A percentile compares a stretch with the other conserved stretches of the same genome.
Evolutionary conservation across 345 rosid species (phyloP).

Genomic region (Sisymbrium irio): DNA sequence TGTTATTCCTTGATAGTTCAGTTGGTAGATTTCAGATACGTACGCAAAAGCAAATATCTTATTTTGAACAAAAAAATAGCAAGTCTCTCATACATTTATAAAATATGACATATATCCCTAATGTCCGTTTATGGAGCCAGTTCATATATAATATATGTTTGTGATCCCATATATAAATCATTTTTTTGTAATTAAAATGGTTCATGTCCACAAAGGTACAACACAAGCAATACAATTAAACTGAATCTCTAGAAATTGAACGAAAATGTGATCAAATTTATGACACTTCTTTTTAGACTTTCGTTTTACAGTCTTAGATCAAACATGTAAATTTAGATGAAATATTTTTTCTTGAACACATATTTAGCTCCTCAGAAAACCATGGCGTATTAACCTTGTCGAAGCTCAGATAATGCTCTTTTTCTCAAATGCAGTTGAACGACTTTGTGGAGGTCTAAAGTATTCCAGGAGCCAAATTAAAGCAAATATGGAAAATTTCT

Average conservation of each 20-base stretch:
- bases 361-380: background rate
- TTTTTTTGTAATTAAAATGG: too few species aligned
- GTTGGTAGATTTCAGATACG: background rate
- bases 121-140: background rate
- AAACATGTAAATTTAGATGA: background rate
- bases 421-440: background rate
- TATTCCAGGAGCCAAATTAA: background rate
- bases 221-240: too few species aligned
- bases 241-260: too few species aligned
- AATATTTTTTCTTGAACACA: background rate
- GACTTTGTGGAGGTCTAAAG: background rate
- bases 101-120: background rate
- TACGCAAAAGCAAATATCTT: background rate
- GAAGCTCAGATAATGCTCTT: background rate
- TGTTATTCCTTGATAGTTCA: background rate
- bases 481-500: background rate
- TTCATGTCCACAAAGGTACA: too few species aligned
- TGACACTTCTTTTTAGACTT: background rate
- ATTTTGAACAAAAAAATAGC: background rate
- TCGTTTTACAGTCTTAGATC: background rate
- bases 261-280: background rate
- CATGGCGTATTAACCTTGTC: background rate
- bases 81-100: too few species aligned
- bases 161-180: too few species aligned
- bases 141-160: too few species aligned